phyloP scores from a whole-genome alignment of 1,139 yeast species.

The Geotrichum citri-aurantii region DNA sequence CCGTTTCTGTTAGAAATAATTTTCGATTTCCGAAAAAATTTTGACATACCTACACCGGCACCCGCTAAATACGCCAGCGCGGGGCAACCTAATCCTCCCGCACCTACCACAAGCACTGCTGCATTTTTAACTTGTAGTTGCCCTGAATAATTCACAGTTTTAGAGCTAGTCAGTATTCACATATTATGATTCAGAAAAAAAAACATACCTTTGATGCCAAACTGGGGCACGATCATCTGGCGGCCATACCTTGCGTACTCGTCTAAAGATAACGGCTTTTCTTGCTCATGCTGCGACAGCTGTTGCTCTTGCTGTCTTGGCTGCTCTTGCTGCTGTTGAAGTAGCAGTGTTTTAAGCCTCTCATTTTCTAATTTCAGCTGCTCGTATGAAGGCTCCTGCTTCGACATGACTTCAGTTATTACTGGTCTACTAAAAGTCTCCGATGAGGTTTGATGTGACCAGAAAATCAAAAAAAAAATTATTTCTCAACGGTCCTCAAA shows the following conservation, averaged over 20 bases:
- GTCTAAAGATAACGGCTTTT: slow-evolving; percentile 37
- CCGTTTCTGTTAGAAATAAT: neutral
- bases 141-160: slow-evolving; percentile 29
- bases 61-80: slow-evolving; percentile 79
- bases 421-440: neutral
- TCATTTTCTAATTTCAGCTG: neutral
- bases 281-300: neutral
- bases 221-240: slow-evolving; percentile 84
- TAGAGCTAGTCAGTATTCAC: neutral
- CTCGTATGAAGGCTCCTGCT: neutral
- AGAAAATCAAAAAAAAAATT: neutral
- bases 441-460: neutral
- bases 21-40: neutral
- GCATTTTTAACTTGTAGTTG: slow-evolving; percentile 57
- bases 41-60: slow-evolving; percentile 65
- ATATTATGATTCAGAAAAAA: neutral
- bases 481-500: neutral
- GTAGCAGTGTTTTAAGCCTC: neutral
- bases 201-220: slow-evolving; percentile 46
- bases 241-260: slow-evolving; percentile 87
- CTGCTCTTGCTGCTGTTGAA: neutral
- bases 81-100: slow-evolving; percentile 96
- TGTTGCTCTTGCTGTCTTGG: neutral
- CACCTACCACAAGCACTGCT: slow-evolving; percentile 76
- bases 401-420: neutral